These are phyloP conservation scores for Rhizopogon parksii DNA, from an alignment of 1,284 basidiomycete species.

Conservation along the genomic window DNA sequence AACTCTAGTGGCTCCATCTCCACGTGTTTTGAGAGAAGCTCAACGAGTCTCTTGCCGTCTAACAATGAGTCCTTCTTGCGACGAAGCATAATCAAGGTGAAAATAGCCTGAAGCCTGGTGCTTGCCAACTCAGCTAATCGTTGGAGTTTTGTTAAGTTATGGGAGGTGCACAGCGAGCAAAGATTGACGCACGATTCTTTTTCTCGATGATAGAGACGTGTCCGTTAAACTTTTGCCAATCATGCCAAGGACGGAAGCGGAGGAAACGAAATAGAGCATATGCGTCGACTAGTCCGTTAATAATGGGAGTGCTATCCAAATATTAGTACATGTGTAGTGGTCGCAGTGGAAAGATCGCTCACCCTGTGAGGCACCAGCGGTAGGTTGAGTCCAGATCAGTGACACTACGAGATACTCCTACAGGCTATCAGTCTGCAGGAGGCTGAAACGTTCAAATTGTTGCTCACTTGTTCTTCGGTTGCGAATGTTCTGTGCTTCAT, in stretches of 20 bases:
- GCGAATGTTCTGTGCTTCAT: slow-evolving; percentile 51
- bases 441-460: slow-evolving; percentile 10
- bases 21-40: slow-evolving; percentile 48
- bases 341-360: slow-evolving; percentile 1
- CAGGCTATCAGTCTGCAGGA: slow-evolving; percentile 1
- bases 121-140: slow-evolving; percentile 40
- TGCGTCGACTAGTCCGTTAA: slow-evolving; percentile 45
- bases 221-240: slow-evolving; percentile 41
- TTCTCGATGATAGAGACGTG: slow-evolving; percentile 39
- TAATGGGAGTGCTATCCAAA: slow-evolving; percentile 44
- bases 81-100: slow-evolving; percentile 43
- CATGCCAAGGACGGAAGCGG: slow-evolving; percentile 44
- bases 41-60: slow-evolving; percentile 55
- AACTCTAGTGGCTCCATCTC: slow-evolving; percentile 45
- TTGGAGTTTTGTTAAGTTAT: slow-evolving; percentile 2
- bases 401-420: slow-evolving; percentile 44
- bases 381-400: slow-evolving; percentile 37
- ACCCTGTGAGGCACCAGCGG: slow-evolving; percentile 54
- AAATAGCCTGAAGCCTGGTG: slow-evolving; percentile 44
- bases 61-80: slow-evolving; percentile 49
- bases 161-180: neutral
- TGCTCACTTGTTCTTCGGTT: slow-evolving; percentile 41
- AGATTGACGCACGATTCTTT: slow-evolving; percentile 33
- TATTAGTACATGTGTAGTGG: neutral
- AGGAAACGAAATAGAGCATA: slow-evolving; percentile 50